Percentiles rank a stretch among this genome's conserved stretches.
Evolutionary conservation across 2,329 filamentous ascomycete genomes (phyloP).

Genomic region (Xylaria digitata): DNA sequence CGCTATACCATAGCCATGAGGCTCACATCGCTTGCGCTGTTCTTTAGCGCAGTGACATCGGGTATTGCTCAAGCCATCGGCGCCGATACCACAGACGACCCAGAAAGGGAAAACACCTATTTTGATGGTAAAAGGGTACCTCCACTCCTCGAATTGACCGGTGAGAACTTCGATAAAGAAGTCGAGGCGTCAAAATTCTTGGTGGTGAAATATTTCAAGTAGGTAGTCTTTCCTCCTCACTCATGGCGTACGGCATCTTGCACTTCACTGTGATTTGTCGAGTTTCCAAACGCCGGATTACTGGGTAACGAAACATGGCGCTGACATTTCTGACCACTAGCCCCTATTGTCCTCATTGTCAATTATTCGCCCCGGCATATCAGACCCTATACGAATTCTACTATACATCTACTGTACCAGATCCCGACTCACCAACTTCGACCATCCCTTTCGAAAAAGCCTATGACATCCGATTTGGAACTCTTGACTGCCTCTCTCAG

Average conservation of each 20-base stretch:
- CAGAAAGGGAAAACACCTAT: constrained; percentile 59
- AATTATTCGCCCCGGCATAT: constrained; percentile 81
- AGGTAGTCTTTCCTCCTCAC: constrained; percentile 36
- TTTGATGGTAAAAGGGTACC: constrained; percentile 77
- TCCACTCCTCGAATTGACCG: constrained; percentile 70
- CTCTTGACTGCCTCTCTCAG: constrained; percentile 85
- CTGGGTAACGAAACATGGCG: constrained; percentile 1
- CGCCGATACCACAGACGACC: constrained; percentile 55
- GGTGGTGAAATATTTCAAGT: constrained; percentile 77
- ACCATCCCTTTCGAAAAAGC: constrained; percentile 73
- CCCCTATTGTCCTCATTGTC: constrained; percentile 78
- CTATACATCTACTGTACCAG: constrained; percentile 81
- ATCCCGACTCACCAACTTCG: constrained; percentile 63
- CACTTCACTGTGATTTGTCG: not conserved
- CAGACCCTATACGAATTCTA: constrained; percentile 97
- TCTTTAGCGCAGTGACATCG: constrained; percentile 59
- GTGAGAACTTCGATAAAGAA: constrained; percentile 67
- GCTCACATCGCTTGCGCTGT: constrained; percentile 57
- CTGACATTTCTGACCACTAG: constrained; percentile 52
- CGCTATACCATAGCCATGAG: constrained; percentile 54
- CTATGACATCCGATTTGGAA: constrained; percentile 90
- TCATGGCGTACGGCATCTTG: not conserved
- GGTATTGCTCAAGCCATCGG: constrained; percentile 53
- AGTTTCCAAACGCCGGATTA: not conserved
- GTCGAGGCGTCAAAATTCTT: constrained; percentile 65